These are phyloP conservation scores for Saccharomyces hybrid DNA, from an alignment of 1,139 yeast genomes.

Conservation along the genomic window DNA sequence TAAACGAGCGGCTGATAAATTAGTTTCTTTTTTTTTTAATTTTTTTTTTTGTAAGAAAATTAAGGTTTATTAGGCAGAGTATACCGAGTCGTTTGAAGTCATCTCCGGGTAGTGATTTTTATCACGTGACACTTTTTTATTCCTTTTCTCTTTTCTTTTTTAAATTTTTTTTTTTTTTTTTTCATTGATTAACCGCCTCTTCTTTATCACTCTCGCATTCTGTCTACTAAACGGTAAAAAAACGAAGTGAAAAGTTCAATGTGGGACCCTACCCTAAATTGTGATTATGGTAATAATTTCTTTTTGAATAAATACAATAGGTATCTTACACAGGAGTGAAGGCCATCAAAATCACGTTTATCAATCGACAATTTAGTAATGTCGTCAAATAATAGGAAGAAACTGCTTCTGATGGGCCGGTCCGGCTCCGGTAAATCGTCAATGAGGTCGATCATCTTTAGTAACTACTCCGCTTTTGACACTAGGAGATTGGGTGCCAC, in stretches of 20 bases:
- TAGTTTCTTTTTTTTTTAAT: background rate
- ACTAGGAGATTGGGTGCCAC: slow-evolving; percentile 95
- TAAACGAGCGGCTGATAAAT: background rate
- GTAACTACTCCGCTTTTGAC: slow-evolving; percentile 93
- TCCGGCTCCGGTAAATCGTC: slow-evolving; percentile 97
- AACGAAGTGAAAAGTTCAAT: background rate
- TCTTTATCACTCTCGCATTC: background rate
- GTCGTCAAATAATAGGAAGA: slow-evolving; percentile 24
- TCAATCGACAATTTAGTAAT: background rate
- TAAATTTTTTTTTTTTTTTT: background rate
- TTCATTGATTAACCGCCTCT: background rate
- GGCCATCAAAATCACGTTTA: background rate
- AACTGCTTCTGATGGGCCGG: slow-evolving; percentile 56
- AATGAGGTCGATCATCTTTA: slow-evolving; percentile 91
- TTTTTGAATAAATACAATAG: background rate
- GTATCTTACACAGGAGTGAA: background rate
- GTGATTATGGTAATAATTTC: background rate
- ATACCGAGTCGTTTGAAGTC: background rate
- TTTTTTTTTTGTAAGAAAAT: background rate
- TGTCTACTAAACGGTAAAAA: background rate
- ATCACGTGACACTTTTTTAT: background rate
- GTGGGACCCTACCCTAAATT: background rate
- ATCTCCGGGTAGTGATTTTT: background rate
- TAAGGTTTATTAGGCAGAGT: background rate
- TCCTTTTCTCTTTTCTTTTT: background rate